Evolutionary conservation across 192 early-diverging fungal genomes (phyloP), one percentile per base, ranked within the genome.

Genomic region (Obelidium mucronatum): DNA sequence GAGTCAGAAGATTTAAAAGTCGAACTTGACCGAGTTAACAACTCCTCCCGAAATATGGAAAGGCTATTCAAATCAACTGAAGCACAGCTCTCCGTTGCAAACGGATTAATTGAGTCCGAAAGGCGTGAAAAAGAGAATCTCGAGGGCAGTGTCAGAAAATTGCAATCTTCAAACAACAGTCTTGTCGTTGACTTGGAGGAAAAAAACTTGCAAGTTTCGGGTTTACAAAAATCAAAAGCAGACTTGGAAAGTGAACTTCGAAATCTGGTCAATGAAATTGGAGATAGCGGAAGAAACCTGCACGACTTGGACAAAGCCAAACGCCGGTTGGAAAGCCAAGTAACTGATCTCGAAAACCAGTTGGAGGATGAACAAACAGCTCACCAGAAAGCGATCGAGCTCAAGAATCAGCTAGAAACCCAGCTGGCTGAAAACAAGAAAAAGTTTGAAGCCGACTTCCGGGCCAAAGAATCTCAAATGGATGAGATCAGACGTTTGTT

Each of bases 1-100:
- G 94, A 94, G 75, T 86, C 92, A 13, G 92, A 95, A 79, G 93
- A 96, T 64, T 78, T 93, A 39, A 83, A 87, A 19, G 84, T 90
- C 68, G 92, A 94, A 73, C 77, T 84, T 35, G 94, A 96, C 76
- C 88, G 92, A 34, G 91, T 93, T 72, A 92, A 93, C 79, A 88
- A 88, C 72, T 72, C 82, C 3, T 79, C 93, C 64, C 84, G 92
- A 62, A 88, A 88, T 58, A 83, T 93, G 34, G 89, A 91, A 77
- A 83, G 86, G 54, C 75, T 87, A 26, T 73, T 83, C 36, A 92
- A 93, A 70, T 82, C 85, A 15, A 75, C 86, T 52, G 89, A 92
- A 75, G 78, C 83, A 36, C 89, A 93, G 56, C 63, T 92, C 1
- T 67, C 80, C 0, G 61, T 74, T 8, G 78, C 79, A 39, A 91